A percentile compares a stretch with the other conserved stretches of the same genome.
phyloP scores from a whole-genome alignment of 1,284 basidiomycete species.

The Coniferiporia weirii region DNA sequence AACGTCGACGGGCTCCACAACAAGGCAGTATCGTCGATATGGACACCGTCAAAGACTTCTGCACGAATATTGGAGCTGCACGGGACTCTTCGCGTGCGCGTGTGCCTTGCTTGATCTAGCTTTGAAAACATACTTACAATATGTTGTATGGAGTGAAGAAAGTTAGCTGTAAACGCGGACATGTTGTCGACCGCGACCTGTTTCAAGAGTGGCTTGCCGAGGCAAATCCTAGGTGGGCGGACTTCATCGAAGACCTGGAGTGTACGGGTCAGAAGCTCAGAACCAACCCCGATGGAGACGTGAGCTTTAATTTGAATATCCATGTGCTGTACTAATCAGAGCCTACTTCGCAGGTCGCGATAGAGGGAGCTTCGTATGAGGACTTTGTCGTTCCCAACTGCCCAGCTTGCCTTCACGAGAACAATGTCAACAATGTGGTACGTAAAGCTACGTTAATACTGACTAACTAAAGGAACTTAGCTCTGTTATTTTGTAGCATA shows the following conservation, averaged over 20 bases:
- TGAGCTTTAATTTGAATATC: constrained; percentile 31
- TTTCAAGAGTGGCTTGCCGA: constrained; percentile 73
- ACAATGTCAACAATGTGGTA: constrained; percentile 50
- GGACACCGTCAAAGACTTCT: constrained; percentile 33
- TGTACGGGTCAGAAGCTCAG: constrained; percentile 57
- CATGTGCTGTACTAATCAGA: neutral
- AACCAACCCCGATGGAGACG: constrained; percentile 92
- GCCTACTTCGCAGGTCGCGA: constrained; percentile 53
- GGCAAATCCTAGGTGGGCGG: constrained; percentile 78
- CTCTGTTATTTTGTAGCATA: constrained; percentile 43
- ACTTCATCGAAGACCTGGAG: constrained; percentile 64
- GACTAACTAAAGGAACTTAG: neutral
- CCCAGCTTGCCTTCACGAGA: constrained; percentile 52
- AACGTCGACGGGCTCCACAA: constrained; percentile 91
- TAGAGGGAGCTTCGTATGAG: constrained; percentile 71
- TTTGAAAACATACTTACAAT: constrained; percentile 14
- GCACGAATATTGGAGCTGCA: constrained; percentile 77
- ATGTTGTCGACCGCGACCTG: constrained; percentile 56
- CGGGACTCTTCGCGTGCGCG: constrained; percentile 75
- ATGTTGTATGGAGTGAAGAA: constrained; percentile 36
- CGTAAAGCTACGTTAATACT: constrained; percentile 19
- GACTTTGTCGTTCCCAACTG: constrained; percentile 80
- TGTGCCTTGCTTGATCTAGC: neutral
- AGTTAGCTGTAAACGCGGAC: constrained; percentile 70
- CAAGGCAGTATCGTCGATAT: constrained; percentile 52